Conservation (phyloP, 129 eudicot genomes). For the Lonicera japonica region DNA sequence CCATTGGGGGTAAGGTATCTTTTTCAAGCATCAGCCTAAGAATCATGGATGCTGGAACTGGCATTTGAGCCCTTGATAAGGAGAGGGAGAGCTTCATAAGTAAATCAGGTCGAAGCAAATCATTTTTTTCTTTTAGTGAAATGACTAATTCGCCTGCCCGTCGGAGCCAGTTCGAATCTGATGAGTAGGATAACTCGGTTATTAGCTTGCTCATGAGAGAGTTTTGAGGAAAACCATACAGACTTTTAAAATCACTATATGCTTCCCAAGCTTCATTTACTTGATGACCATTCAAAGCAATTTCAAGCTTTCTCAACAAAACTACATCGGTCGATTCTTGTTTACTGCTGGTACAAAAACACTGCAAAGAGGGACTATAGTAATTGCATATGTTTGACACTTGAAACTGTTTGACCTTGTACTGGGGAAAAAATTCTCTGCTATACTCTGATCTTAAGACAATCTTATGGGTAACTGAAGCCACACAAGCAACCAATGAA, state of each 20-base stretch:
- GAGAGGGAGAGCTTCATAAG: constrained; percentile 52
- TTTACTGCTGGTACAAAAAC: constrained; percentile 15
- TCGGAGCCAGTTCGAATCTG: constrained; percentile 52
- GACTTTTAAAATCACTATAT: constrained; percentile 43
- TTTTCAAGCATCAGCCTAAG: constrained; percentile 58
- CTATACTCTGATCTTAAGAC: no score
- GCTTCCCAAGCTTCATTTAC: constrained; percentile 63
- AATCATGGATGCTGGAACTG: constrained; percentile 42
- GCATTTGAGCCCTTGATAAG: constrained; percentile 75
- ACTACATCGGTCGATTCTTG: constrained; percentile 24
- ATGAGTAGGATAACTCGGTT: constrained; percentile 52
- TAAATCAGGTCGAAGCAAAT: constrained; percentile 32
- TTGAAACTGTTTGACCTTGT: constrained; percentile 6
- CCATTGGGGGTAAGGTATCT: constrained; percentile 35
- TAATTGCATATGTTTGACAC: not conserved
- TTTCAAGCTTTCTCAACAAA: constrained; percentile 50
- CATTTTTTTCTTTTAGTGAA: constrained; percentile 35
- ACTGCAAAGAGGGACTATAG: constrained; percentile 5
- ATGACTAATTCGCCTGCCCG: constrained; percentile 45
- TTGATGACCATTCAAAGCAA: constrained; percentile 39
- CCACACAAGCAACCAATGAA: constrained; percentile 13
- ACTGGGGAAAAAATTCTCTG: not conserved
- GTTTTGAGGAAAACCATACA: constrained; percentile 54
- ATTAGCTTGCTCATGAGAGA: constrained; percentile 35
- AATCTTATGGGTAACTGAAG: constrained; percentile 8